phyloP scores from a whole-genome alignment of 2,329 filamentous ascomycete species.

The Diaporthe sp. region DNA sequence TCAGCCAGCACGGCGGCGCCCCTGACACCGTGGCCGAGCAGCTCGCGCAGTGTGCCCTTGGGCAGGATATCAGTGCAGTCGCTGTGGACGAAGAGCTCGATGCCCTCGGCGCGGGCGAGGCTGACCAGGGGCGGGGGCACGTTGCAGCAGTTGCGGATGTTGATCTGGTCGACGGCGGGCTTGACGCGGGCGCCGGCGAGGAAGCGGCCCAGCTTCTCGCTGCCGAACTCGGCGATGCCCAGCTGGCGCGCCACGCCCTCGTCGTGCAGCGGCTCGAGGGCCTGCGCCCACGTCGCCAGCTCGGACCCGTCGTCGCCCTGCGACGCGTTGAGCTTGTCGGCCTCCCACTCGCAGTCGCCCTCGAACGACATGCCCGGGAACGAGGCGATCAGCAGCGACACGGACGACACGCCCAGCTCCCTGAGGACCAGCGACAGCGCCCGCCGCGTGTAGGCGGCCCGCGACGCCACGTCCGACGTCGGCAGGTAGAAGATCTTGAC shows the following conservation, averaged over 20 bases:
- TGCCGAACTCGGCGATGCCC: constrained; percentile 93
- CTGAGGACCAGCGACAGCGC: constrained; percentile 85
- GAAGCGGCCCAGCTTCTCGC: constrained; percentile 84
- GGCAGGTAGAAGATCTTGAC: constrained; percentile 96
- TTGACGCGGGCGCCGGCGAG: constrained; percentile 78
- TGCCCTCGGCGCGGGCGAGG: constrained; percentile 85
- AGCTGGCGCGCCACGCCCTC: constrained; percentile 79
- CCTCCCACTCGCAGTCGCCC: constrained; percentile 88
- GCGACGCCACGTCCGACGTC: constrained; percentile 70
- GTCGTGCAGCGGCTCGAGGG: constrained; percentile 79
- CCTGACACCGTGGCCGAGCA: constrained; percentile 79
- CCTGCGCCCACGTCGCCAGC: constrained; percentile 75
- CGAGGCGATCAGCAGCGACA: constrained; percentile 92
- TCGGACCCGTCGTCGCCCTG: constrained; percentile 78
- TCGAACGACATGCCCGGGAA: constrained; percentile 96
- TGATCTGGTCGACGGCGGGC: constrained; percentile 94
- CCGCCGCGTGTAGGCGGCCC: constrained; percentile 80
- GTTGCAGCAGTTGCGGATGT: constrained; percentile 94
- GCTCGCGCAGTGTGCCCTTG: constrained; percentile 84
- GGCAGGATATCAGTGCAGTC: constrained; percentile 95
- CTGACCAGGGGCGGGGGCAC: constrained; percentile 89
- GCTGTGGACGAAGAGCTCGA: constrained; percentile 93
- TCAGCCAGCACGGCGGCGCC: constrained; percentile 84
- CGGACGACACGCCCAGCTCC: constrained; percentile 80
- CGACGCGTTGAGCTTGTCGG: constrained; percentile 71